Conservation (phyloP, 768 basidiomycete genomes). For the Boletellus ananas region DNA sequence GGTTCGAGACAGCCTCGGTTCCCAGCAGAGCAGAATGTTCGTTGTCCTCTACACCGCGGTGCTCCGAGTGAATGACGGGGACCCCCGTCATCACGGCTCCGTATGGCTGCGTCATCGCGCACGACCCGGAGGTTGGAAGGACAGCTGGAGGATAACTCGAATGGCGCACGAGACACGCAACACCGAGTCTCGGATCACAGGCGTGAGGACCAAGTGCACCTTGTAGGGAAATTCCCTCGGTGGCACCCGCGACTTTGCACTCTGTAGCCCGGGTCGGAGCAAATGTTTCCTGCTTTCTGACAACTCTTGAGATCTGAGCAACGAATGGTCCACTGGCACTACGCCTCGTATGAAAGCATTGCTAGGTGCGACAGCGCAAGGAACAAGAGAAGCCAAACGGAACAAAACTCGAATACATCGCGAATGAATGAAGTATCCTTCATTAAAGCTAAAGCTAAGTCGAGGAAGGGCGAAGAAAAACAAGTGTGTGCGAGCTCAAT, state of each 20-base stretch:
- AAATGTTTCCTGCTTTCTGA: not conserved
- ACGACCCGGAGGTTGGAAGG: slow-evolving; percentile 19
- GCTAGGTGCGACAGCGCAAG: not conserved
- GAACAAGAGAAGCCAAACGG: slow-evolving; percentile 6
- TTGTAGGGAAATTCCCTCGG: too few relatives aligned
- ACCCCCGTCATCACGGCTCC: slow-evolving; percentile 47
- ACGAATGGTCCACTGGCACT: not conserved
- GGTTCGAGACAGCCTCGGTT: slow-evolving; percentile 24
- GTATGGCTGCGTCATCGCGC: slow-evolving; percentile 71
- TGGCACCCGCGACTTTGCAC: too few relatives aligned
- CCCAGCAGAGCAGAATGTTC: slow-evolving; percentile 65
- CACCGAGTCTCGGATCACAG: too few relatives aligned
- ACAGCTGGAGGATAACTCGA: not conserved
- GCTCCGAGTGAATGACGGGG: slow-evolving; percentile 13
- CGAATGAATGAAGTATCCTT: slow-evolving; percentile 9
- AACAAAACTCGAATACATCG: slow-evolving; percentile 13
- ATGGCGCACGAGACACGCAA: not conserved
- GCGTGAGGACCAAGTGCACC: too few relatives aligned
- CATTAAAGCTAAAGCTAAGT: slow-evolving; percentile 14
- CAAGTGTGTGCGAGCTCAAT: slow-evolving; percentile 11
- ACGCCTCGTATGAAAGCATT: not conserved
- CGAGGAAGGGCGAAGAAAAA: not conserved
- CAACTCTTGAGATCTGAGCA: not conserved
- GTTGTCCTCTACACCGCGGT: slow-evolving; percentile 24
- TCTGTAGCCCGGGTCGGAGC: too few relatives aligned